Base-by-base conservation (phyloP, 768 basidiomycete species). In the Podaxis sp. region DNA sequence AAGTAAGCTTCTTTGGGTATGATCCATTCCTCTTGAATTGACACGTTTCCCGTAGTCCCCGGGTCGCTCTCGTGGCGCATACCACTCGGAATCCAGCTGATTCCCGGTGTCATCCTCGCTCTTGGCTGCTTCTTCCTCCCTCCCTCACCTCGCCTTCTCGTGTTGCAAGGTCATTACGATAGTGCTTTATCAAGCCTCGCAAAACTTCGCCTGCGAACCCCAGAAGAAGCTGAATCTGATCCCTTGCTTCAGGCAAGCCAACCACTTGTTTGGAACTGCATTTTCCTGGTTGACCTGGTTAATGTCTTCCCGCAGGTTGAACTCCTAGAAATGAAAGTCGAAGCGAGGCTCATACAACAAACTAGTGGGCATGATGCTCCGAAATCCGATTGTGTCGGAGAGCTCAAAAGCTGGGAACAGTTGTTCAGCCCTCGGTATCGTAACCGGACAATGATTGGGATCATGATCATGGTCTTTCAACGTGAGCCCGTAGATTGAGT, bases 391-490 rank as follows among this genome's bases (percentile, higher is more conserved):
- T 56, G 73, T 11, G 46, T 60, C 13, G 73, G 76, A 46, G 79
- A 81, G 53, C 67, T 76, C 46, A 67, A 62, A 2, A 72, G 76
- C 0, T 92, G 90, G 90, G 75, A 67, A 5, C 76, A 75, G 25
- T 75, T 93, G 7, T 86, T 89, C 59, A 72, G 72, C 5, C 68
- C 65, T 1, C 80, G 79, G 57, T 86, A 87, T 67, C 72, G 83
- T 14, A 74, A 79, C 56, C 79, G 90, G 36, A 92, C 91, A 0
- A 71, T 82, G 68, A 82, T 92, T 40, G 90, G 89, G 2, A 76
- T 90, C 6, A 71, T 85, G 67, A 82, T 91, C 65, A 91, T 91
- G 87, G 84, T 90, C 55, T 93, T 92, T 66, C 91, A 93, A 72
- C 91, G 91, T 90, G 64, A 42, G 86, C 27, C 48, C 50, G 5